Base-by-base conservation (phyloP, 2,329 filamentous ascomycete genomes). In the Trichoderma atroviride region DNA sequence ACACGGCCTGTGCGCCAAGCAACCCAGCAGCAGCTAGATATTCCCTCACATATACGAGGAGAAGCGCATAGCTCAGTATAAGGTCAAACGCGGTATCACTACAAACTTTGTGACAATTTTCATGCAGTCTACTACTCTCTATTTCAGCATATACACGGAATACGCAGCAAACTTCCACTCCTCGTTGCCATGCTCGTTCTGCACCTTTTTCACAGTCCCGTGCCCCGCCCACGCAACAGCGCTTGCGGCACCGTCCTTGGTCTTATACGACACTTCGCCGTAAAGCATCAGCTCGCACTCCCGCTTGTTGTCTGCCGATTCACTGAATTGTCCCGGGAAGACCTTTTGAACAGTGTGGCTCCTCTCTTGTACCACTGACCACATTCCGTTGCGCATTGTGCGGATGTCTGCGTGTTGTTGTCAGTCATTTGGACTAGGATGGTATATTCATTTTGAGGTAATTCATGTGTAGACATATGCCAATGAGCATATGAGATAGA, bases 311-410 rank as follows among this genome's bases (percentile, higher is more conserved):
- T 33, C 63, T 1, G 22, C 33, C 50, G 58, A 37, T 19, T 63
- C 55, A 10, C 31, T 52, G 68, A 83, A 83, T 4, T 70, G 70
- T 0, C 76, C 82, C 22, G 81, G 81, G 68, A 84, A 84, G 9
- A 83, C 80, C 73, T 82, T 82, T 35, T 73, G 73, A 31, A 83
- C 77, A 2, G 73, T 78, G 74, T 85, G 83, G 69, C 74, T 81
- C 50, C 83, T 77, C 47, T 77, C 75, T 68, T 74, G 73, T 24
- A 84, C 79, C 24, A 74, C 72, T 14, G 81, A 76, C 82, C 83
- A 84, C 83, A 85, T 85, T 29, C 77, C 74, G 22, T 72, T 71
- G 43, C 84, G 79, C 33, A 85, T 71, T 52, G 74, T 74, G 4
- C 78, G 77, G 59, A 85, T 82, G 50, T 82, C 83, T 85, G 29